Conservation (phyloP, 768 basidiomycete genomes). For the Tulasnella calospora region DNA sequence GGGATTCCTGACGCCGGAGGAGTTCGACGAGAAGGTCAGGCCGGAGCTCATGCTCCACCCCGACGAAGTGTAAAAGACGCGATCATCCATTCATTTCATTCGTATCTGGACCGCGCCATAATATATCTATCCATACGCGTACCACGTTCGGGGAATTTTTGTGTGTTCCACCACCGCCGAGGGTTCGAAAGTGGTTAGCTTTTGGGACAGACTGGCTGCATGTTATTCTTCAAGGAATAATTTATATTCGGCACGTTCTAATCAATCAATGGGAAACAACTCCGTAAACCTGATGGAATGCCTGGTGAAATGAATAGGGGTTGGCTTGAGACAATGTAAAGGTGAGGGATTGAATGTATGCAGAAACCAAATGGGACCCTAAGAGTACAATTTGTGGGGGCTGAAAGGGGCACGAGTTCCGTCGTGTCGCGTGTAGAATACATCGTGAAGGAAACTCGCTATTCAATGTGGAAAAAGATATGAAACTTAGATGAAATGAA, state of each 20-base stretch:
- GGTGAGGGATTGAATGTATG: no score
- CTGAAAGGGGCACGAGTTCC: background rate
- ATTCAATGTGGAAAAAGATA: background rate
- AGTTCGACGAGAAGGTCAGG: constrained; percentile 91
- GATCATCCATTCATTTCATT: background rate
- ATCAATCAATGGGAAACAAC: no score
- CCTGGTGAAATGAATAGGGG: no score
- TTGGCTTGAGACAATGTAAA: no score
- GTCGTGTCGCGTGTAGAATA: background rate
- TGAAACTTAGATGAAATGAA: background rate
- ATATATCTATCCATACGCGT: background rate
- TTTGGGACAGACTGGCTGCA: background rate
- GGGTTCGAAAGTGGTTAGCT: background rate
- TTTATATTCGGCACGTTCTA: no score
- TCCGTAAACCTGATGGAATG: no score
- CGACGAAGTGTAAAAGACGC: constrained; percentile 39
- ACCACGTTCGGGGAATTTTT: background rate
- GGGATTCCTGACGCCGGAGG: constrained; percentile 79
- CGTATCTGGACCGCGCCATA: background rate
- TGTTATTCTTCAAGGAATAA: background rate
- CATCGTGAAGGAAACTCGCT: background rate
- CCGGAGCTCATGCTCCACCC: constrained; percentile 88
- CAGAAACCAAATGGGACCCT: no score
- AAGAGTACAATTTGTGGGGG: no score
- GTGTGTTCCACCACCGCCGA: background rate